A percentile compares a stretch with the other conserved stretches of the same genome.
phyloP scores from a whole-genome alignment of 305 asterid species.

The Fraxinus ornus region DNA sequence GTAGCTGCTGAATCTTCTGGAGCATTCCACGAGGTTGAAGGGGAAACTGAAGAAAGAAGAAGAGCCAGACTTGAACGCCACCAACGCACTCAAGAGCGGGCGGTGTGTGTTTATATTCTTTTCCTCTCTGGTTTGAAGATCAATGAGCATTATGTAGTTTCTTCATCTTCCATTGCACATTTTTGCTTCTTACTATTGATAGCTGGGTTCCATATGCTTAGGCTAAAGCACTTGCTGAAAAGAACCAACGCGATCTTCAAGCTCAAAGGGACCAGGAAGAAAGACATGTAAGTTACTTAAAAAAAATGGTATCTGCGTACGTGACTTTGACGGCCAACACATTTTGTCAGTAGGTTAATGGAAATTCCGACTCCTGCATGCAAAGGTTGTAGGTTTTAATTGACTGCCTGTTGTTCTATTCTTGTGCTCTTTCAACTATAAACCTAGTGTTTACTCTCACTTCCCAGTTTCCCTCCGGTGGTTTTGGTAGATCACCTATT shows the following conservation, averaged over 20 bases:
- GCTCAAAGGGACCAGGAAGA: conserved; percentile 95
- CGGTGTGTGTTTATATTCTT: conserved; percentile 56
- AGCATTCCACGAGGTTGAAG: conserved; percentile 83
- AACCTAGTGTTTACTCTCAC: conserved; percentile 8
- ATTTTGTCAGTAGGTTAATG: conserved; percentile 1
- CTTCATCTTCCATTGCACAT: conserved; percentile 8
- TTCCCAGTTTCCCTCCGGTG: conserved; percentile 2
- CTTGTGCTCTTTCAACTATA: neutral
- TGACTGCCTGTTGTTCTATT: neutral
- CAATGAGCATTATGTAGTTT: conserved; percentile 18
- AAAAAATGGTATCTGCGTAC: conserved; percentile 3
- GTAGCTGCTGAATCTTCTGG: conserved; percentile 77
- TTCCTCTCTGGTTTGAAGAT: conserved; percentile 18
- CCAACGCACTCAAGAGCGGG: conserved; percentile 95
- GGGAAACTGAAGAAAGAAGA: conserved; percentile 97
- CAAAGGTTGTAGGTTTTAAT: conserved; percentile 6
- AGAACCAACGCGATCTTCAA: conserved; percentile 91
- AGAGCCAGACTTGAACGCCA: conserved; percentile 88
- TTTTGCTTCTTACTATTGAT: conserved; percentile 19
- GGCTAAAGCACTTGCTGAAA: conserved; percentile 97
- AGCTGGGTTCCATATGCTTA: conserved; percentile 33
- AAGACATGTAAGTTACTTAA: conserved; percentile 78
- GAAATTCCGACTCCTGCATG: conserved; percentile 3
- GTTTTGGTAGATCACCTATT: conserved; percentile 10
- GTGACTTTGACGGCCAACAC: conserved; percentile 3